Conservation (phyloP, 2,329 filamentous ascomycete genomes). For the Aschersonia sp. region DNA sequence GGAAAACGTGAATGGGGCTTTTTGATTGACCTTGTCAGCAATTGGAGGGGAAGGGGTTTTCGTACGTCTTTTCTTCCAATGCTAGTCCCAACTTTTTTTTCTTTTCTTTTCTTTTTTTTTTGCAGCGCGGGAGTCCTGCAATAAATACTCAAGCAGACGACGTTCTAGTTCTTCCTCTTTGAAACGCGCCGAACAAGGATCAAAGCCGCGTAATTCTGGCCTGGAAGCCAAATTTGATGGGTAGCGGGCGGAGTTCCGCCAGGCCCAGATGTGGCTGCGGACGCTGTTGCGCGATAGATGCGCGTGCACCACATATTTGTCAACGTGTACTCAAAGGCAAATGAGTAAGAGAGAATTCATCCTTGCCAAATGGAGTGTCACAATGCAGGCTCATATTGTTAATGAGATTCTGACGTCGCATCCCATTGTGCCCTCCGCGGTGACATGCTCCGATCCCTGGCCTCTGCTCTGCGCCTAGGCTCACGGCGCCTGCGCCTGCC, state of each 20-base stretch:
- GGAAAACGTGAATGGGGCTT: neutral
- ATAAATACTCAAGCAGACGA: no score
- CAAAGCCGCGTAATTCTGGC: neutral
- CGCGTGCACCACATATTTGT: no score
- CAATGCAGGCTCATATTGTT: no score
- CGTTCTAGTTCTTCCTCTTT: no score
- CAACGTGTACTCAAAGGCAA: no score
- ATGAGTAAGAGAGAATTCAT: no score
- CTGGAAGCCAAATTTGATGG: neutral
- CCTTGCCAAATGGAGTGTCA: no score
- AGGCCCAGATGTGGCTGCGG: neutral
- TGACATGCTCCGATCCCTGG: neutral
- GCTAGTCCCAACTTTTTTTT: no score
- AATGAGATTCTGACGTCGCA: neutral
- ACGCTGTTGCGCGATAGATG: neutral
- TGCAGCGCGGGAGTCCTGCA: no score
- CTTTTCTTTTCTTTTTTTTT: no score
- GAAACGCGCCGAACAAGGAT: neutral
- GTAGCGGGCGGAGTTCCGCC: constrained; percentile 5
- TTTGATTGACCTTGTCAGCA: neutral
- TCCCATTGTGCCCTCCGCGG: neutral
- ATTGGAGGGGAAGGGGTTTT: no score
- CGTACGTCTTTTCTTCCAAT: no score
- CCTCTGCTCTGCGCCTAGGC: neutral
- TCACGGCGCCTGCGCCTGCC: constrained; percentile 1